A percentile compares a stretch with the other conserved stretches of the same genome.
These are phyloP conservation scores for Quercus rubra DNA, from an alignment of 306 rosid species.

Conservation along the genomic window DNA sequence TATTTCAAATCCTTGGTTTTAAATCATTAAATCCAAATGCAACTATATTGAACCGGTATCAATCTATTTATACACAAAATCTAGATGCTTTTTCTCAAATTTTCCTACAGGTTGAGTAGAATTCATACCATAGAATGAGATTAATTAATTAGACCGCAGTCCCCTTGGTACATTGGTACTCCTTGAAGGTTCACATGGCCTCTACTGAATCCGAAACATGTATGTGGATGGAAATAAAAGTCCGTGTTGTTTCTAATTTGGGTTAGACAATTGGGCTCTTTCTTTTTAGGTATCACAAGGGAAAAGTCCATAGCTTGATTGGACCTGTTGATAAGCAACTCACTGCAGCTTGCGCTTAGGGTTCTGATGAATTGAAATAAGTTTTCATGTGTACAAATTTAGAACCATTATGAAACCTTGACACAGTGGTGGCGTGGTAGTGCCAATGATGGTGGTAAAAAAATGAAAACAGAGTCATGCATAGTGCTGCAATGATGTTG, in stretches of 20 bases:
- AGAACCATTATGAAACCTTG: neutral
- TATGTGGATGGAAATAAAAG: slow-evolving; percentile 30
- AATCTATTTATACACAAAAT: too few relatives aligned
- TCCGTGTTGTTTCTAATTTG: slow-evolving; percentile 30
- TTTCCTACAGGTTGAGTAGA: neutral
- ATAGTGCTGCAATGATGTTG: too few relatives aligned
- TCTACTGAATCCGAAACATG: slow-evolving; percentile 30
- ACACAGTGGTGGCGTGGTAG: neutral
- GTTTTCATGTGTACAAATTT: too few relatives aligned
- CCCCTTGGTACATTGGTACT: too few relatives aligned
- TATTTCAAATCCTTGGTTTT: too few relatives aligned
- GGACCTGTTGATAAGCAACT: neutral
- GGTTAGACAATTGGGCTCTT: slow-evolving; percentile 36
- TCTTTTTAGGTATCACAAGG: slow-evolving; percentile 28
- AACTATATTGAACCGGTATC: too few relatives aligned
- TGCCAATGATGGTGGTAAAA: neutral
- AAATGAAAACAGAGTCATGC: too few relatives aligned
- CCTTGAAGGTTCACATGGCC: slow-evolving; percentile 26
- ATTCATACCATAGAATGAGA: neutral
- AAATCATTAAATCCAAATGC: too few relatives aligned
- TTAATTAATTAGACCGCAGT: neutral
- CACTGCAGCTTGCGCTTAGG: neutral
- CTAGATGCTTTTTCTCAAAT: neutral
- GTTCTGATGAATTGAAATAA: neutral
- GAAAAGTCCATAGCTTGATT: neutral